Base-by-base conservation (phyloP, 2,329 filamentous ascomycete genomes). In the Chalaropsis ovoidea region DNA sequence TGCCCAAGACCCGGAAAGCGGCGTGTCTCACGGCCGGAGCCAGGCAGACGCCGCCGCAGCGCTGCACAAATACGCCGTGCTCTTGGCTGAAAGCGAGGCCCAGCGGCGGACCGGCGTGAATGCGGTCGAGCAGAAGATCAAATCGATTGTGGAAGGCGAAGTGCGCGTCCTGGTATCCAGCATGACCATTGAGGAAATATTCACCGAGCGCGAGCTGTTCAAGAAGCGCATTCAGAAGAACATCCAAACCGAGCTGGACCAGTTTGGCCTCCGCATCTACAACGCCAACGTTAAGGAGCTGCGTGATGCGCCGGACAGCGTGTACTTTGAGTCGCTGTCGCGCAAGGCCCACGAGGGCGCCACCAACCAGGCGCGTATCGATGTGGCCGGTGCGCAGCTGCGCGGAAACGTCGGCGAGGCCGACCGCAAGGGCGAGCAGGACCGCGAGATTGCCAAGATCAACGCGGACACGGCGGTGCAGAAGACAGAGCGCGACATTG, bases 151-250 rank as follows among this genome's bases (percentile, higher is more conserved):
- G 70, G 89, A 95, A 74, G 90, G 90, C 68, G 90, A 95, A 75
- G 92, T 88, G 0, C 83, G 90, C 67, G 87, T 90, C 5, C 84
- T 95, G 64, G 88, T 95, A 52, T 89, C 86, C 0, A 86, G 84
- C 70, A 93, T 95, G 88, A 92, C 89, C n/a, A 93, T 94, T 88
- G 89, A 93, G 73, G 89, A 94, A 75, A 88, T 95, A 67, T 92
- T 92, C 75, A 87, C 85, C 68, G 86, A 89, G 75, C 80, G 88
- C 42, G 86, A 89, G 70, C 78, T 87, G 54, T 91, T 91, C 79
- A 90, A 93, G 78, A 82, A 81, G 70, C 85, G 87, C 69, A 87
- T 89, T 70, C 87, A 86, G 75, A 79, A 80, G 69, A 88, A 89
- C 73, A 89, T 93, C 66, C 88, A 92, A 73, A 82, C 82, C 67